Percentiles rank a stretch among this genome's conserved stretches.
Conservation (phyloP, 345 rosid species). For the Luvunga scandens region DNA sequence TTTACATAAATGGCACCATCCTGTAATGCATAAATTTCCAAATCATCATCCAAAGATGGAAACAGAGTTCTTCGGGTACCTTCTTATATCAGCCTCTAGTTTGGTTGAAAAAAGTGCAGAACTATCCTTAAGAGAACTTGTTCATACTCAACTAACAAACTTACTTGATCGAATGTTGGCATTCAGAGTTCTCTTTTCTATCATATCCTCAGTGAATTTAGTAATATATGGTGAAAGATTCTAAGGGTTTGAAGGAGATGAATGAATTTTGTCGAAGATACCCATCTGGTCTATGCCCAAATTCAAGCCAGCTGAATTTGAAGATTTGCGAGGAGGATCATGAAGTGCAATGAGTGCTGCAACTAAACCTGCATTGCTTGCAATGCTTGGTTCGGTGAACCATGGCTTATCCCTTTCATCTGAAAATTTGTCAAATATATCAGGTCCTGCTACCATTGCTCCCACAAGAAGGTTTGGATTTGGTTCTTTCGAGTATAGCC, state of each 20-base stretch:
- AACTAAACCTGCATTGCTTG: constrained; percentile 45
- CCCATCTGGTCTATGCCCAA: constrained; percentile 44
- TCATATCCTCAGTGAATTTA: background rate
- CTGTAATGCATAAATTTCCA: background rate
- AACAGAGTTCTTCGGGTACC: background rate
- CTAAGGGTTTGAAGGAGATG: constrained; percentile 8
- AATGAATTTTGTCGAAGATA: constrained; percentile 36
- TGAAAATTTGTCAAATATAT: constrained; percentile 30
- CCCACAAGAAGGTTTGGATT: constrained; percentile 43
- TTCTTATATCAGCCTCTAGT: background rate
- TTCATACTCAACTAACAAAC: background rate
- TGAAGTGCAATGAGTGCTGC: constrained; percentile 60
- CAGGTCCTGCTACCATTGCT: constrained; percentile 49
- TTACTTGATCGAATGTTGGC: background rate
- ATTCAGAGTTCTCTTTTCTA: background rate
- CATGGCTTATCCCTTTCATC: constrained; percentile 40
- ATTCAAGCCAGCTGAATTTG: constrained; percentile 11
- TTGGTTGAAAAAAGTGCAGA: background rate
- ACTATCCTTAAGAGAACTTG: background rate
- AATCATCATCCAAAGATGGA: background rate
- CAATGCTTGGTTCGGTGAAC: constrained; percentile 47
- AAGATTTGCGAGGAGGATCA: constrained; percentile 31
- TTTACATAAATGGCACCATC: background rate
- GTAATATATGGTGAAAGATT: background rate
- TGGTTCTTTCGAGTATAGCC: constrained; percentile 32